phyloP scores from a whole-genome alignment of 495 filamentous ascomycete species.

The Podospora didyma region DNA sequence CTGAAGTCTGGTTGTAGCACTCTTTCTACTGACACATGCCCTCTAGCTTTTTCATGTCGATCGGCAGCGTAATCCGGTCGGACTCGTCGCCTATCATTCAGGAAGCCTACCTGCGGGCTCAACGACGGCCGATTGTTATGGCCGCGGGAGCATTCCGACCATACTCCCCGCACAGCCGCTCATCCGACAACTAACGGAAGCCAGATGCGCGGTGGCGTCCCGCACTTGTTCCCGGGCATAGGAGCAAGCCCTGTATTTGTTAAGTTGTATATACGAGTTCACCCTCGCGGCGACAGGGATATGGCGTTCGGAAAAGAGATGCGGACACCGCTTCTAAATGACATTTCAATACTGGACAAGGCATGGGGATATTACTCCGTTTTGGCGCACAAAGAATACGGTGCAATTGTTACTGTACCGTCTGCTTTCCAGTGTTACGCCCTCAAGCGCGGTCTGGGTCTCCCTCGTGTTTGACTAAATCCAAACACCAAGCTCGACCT shows the following conservation, averaged over 20 bases:
- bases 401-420: too few relatives aligned
- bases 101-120: constrained; percentile 58
- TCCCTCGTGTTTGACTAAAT: too few relatives aligned
- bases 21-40: background rate
- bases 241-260: constrained; percentile 11
- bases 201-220: background rate
- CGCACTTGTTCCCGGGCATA: background rate
- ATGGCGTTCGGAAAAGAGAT: constrained; percentile 13
- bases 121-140: constrained; percentile 60
- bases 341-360: too few relatives aligned
- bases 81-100: constrained; percentile 61
- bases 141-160: constrained; percentile 45
- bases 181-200: constrained; percentile 10
- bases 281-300: constrained; percentile 12
- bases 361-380: background rate
- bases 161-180: constrained; percentile 8
- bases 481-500: too few relatives aligned
- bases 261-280: constrained; percentile 22
- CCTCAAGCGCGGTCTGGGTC: too few relatives aligned
- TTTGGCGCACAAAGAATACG: too few relatives aligned
- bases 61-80: constrained; percentile 90
- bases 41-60: constrained; percentile 94
- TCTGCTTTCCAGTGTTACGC: too few relatives aligned
- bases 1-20: background rate
- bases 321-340: background rate